These are phyloP conservation scores for Magnusiomyces sp. DNA, from an alignment of 1,139 yeast genomes.

Conservation along the genomic window DNA sequence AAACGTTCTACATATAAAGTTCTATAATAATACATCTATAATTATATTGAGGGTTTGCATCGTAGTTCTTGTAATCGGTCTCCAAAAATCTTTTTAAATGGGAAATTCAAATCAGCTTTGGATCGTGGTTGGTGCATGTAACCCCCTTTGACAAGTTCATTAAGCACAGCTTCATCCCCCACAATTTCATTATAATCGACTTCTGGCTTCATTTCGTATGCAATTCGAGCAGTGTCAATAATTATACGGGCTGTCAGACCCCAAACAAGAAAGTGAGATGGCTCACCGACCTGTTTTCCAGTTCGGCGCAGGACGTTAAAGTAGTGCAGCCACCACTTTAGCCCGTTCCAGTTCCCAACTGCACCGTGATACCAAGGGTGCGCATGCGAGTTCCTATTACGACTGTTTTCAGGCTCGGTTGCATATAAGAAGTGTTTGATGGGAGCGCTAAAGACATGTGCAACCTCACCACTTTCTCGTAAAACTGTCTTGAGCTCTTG, in stretches of 20 bases:
- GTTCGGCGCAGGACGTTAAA: slow-evolving; percentile 31
- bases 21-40: no score
- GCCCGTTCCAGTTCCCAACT: slow-evolving; percentile 32
- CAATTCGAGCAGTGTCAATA: slow-evolving; percentile 63
- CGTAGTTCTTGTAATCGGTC: no score
- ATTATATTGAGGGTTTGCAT: no score
- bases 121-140: slow-evolving; percentile 20
- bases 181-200: slow-evolving; percentile 28
- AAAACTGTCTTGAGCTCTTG: slow-evolving; percentile 1
- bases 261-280: slow-evolving; percentile 58
- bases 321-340: slow-evolving; percentile 27
- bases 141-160: slow-evolving; percentile 22
- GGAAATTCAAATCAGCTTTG: slow-evolving; percentile 18
- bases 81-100: slow-evolving; percentile 24
- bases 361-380: slow-evolving; percentile 29
- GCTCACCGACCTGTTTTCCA: slow-evolving; percentile 42
- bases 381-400: slow-evolving; percentile 10
- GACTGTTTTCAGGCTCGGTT: neutral
- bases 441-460: slow-evolving; percentile 29
- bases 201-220: slow-evolving; percentile 37
- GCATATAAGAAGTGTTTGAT: slow-evolving; percentile 21
- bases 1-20: neutral
- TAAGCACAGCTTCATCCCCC: slow-evolving; percentile 28
- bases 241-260: slow-evolving; percentile 83
- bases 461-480: slow-evolving; percentile 27